Percentiles rank a stretch among this genome's conserved stretches.
These are phyloP conservation scores for Gynostemma pentaphyllum DNA, from an alignment of 306 rosid species.

Conservation along the genomic window DNA sequence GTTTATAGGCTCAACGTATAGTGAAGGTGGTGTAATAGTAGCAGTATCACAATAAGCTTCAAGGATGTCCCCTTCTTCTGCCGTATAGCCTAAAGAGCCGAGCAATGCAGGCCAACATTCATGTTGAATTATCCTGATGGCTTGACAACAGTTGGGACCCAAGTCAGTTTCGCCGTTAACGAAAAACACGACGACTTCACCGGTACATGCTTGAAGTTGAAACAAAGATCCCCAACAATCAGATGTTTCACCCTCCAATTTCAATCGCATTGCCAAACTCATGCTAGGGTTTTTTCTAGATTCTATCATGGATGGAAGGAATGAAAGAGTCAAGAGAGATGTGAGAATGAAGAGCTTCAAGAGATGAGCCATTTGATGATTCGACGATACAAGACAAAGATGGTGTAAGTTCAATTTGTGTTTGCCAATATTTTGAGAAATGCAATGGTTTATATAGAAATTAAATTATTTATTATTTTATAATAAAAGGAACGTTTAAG, in stretches of 20 bases:
- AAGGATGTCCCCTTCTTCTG: slow-evolving; percentile 36
- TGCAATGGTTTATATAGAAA: too few species aligned
- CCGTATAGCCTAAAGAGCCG: slow-evolving; percentile 39
- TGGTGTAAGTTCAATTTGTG: too few species aligned
- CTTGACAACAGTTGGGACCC: slow-evolving; percentile 45
- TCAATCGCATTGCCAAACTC: slow-evolving; percentile 23
- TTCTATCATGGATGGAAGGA: not conserved
- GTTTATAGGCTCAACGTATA: not conserved
- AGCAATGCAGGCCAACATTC: slow-evolving; percentile 59
- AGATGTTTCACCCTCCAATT: slow-evolving; percentile 26
- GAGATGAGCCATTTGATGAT: slow-evolving; percentile 16
- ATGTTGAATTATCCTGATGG: slow-evolving; percentile 29
- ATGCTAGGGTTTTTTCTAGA: not conserved
- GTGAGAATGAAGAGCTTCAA: slow-evolving; percentile 6
- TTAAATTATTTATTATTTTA: too few species aligned
- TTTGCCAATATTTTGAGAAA: too few species aligned
- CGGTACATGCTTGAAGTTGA: slow-evolving; percentile 41
- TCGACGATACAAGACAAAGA: too few species aligned
- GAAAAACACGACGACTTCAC: slow-evolving; percentile 39
- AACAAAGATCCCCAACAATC: slow-evolving; percentile 50
- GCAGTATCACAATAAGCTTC: slow-evolving; percentile 34
- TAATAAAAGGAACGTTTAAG: too few species aligned
- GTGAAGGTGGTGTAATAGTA: slow-evolving; percentile 9
- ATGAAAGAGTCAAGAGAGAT: not conserved
- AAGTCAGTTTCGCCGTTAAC: slow-evolving; percentile 41